Percentiles rank a stretch among this genome's conserved stretches.
Evolutionary conservation across 2,329 filamentous ascomycete species (phyloP).

Genomic region (Sporothrix inflata): DNA sequence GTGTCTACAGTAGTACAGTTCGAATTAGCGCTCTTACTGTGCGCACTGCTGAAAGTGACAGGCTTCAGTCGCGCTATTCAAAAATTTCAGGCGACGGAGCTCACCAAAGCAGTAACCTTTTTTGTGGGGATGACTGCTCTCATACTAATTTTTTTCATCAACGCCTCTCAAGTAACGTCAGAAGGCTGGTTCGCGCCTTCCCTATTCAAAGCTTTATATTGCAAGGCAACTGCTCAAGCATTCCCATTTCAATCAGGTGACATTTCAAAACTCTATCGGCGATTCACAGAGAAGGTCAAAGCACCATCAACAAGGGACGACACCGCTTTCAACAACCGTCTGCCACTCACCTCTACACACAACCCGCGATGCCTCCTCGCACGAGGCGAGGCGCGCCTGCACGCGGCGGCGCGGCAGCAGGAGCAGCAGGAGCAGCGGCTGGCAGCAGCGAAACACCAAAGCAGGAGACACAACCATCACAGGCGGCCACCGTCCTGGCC

Average conservation of each 20-base stretch:
- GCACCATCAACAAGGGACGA: background rate
- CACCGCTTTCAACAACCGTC: background rate
- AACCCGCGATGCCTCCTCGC: slow-evolving; percentile 30
- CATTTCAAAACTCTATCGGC: background rate
- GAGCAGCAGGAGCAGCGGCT: slow-evolving; percentile 5
- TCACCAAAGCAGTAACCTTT: background rate
- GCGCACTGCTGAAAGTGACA: background rate
- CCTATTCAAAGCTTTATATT: slow-evolving; percentile 4
- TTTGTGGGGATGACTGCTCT: slow-evolving; percentile 17
- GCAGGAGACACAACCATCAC: slow-evolving; percentile 1
- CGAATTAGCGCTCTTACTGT: background rate
- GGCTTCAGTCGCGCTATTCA: background rate
- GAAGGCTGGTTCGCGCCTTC: slow-evolving; percentile 14
- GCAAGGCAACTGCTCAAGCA: background rate
- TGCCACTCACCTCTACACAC: background rate
- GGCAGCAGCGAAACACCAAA: slow-evolving; percentile 17
- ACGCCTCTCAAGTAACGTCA: background rate
- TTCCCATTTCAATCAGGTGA: background rate
- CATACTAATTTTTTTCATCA: slow-evolving; percentile 25
- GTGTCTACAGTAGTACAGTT: background rate
- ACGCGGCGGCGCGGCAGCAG: slow-evolving; percentile 26
- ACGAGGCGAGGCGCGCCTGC: slow-evolving; percentile 30
- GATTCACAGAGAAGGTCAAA: background rate
- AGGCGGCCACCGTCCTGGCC: background rate
- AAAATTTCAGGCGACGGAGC: background rate